Percentiles rank a stretch among this genome's conserved stretches.
Conservation (phyloP, 345 rosid genomes). For the Euphorbia pulcherrima region DNA sequence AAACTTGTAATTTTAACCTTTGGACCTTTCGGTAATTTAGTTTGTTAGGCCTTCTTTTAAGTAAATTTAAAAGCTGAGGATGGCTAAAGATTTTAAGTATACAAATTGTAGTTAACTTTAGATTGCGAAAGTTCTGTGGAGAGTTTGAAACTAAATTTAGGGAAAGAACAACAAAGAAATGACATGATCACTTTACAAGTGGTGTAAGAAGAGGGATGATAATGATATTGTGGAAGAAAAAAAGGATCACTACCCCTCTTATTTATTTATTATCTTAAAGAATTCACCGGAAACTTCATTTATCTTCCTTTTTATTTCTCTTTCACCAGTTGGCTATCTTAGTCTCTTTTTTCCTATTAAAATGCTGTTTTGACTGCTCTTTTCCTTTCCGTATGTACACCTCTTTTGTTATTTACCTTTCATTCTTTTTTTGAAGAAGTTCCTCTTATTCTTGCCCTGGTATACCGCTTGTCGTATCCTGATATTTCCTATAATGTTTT, state of each 20-base stretch:
- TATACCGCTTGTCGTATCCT: too few relatives aligned
- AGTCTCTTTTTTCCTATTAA: too few relatives aligned
- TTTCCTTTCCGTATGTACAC: too few relatives aligned
- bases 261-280: background rate
- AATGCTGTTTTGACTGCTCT: too few relatives aligned
- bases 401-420: too few relatives aligned
- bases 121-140: too few relatives aligned
- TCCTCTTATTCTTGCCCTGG: too few relatives aligned
- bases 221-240: background rate
- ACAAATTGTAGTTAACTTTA: too few relatives aligned
- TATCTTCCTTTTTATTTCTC: background rate
- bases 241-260: background rate
- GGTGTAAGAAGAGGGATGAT: constrained; percentile 1
- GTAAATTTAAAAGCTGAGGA: background rate
- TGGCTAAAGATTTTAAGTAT: background rate
- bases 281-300: background rate
- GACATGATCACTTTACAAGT: background rate
- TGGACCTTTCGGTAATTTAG: too few relatives aligned
- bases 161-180: background rate
- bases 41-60: background rate
- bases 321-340: too few relatives aligned
- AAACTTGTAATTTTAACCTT: background rate
- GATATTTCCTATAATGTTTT: too few relatives aligned
- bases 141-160: background rate
- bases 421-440: too few relatives aligned